Evolutionary conservation across 257 asterid species (phyloP).

Genomic region (Penstemon barbatus): DNA sequence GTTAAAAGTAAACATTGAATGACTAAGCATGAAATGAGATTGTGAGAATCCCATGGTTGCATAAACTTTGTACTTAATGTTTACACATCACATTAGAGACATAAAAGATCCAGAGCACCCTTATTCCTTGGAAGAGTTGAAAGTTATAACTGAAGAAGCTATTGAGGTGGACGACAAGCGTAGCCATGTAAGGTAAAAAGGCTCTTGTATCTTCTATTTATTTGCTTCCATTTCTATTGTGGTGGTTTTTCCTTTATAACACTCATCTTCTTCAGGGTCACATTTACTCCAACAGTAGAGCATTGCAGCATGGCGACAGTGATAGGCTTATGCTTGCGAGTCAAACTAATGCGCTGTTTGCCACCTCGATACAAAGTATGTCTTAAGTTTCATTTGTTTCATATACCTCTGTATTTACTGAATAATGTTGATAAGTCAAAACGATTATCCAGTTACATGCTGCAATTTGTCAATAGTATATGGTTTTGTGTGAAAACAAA

Average conservation of each 20-base stretch:
- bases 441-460: neutral
- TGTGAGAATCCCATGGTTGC: slow-evolving; percentile 8
- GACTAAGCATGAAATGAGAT: slow-evolving; percentile 6
- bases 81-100: slow-evolving; percentile 88
- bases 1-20: neutral
- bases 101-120: slow-evolving; percentile 98
- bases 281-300: slow-evolving; percentile 96
- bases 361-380: slow-evolving; percentile 83
- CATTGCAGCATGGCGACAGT: slow-evolving; percentile 94
- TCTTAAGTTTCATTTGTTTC: slow-evolving; percentile 6
- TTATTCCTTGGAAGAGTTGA: slow-evolving; percentile 87
- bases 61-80: slow-evolving; percentile 43
- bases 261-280: slow-evolving; percentile 57
- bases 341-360: slow-evolving; percentile 86
- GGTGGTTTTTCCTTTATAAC: slow-evolving; percentile 3
- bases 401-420: slow-evolving; percentile 5
- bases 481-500: slow-evolving; percentile 1
- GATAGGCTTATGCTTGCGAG: slow-evolving; percentile 92
- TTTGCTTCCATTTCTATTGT: slow-evolving; percentile 13
- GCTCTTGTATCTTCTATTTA: slow-evolving; percentile 6
- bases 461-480: neutral
- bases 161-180: slow-evolving; percentile 76
- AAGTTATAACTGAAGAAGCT: slow-evolving; percentile 87
- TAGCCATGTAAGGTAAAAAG: slow-evolving; percentile 69
- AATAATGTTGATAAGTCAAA: slow-evolving; percentile 6